Conservation (phyloP, 1,284 basidiomycete genomes). For the Retiboletus flavoniger region DNA sequence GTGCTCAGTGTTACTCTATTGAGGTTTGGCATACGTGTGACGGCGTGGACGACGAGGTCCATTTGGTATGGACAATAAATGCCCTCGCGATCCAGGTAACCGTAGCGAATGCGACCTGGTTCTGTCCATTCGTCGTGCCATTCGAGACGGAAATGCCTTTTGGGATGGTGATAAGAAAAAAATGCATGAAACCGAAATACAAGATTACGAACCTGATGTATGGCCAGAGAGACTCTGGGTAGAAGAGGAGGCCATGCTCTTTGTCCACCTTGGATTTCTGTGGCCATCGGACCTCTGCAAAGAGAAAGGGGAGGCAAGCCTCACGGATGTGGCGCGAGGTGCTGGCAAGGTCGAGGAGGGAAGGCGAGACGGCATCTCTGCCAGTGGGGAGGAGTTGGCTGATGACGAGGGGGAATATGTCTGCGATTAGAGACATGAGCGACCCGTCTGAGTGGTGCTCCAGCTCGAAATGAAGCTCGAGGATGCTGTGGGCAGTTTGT, state of each 20-base stretch:
- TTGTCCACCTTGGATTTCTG: slow-evolving; percentile 29
- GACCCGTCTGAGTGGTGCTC: neutral
- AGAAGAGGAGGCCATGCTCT: slow-evolving; percentile 26
- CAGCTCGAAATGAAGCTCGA: neutral
- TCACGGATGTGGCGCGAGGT: slow-evolving; percentile 29
- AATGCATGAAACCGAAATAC: neutral
- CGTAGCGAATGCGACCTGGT: slow-evolving; percentile 32
- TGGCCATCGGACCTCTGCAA: slow-evolving; percentile 35
- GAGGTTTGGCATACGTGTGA: slow-evolving; percentile 32
- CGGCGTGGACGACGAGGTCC: slow-evolving; percentile 25
- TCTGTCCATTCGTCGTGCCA: slow-evolving; percentile 37
- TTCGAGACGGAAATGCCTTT: slow-evolving; percentile 34
- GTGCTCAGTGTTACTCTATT: slow-evolving; percentile 27
- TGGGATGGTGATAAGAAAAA: neutral
- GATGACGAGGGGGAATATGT: slow-evolving; percentile 36
- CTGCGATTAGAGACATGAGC: slow-evolving; percentile 32
- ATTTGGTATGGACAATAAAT: slow-evolving; percentile 32
- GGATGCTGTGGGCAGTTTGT: neutral
- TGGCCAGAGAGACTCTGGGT: slow-evolving; percentile 30
- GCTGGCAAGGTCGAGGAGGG: slow-evolving; percentile 27
- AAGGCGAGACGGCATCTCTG: slow-evolving; percentile 1
- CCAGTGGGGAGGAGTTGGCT: slow-evolving; percentile 20
- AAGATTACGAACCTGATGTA: slow-evolving; percentile 28
- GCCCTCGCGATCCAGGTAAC: slow-evolving; percentile 31
- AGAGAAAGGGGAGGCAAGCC: slow-evolving; percentile 34